Evolutionary conservation across 1,284 basidiomycete species (phyloP), one percentile per base, ranked within the genome.

Genomic region (Ceratobasidium sp.): DNA sequence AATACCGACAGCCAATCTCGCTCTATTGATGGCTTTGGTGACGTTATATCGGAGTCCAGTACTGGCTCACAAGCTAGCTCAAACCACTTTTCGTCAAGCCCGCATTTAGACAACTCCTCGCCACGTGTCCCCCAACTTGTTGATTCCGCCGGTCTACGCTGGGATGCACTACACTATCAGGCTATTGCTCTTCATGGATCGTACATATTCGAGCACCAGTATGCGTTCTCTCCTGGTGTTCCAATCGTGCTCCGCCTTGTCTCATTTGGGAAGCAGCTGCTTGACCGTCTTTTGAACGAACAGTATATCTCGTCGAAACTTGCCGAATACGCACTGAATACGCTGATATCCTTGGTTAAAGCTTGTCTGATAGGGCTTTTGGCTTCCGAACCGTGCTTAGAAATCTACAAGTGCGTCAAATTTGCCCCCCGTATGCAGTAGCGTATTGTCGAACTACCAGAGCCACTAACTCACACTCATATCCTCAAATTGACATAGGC

Each of bases 101-200:
- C 20, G 51, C 18, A 53, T 53, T 20, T 20, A 6, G 51, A 15
- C n/a, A 53, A 1, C 39, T 18, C 26, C 20, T 33, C 40, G 15
- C 33, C 42, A n/a, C 4, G 23, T 33, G 40, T n/a, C 6, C 63
- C 63, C 9, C 40, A 44, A 42, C 63, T 64, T 12, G 42, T 69
- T 18, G 51, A 39, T 28, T 79, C 81, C 3, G 70, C 84, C 0
- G 83, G 85, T 1, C 86, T 95, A n/a, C 91, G 96, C 80, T 99
- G 97, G 97, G 97, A 99, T 83, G 89, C 89, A 1, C 89, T 98
- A 79, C 93, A 98, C 85, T 98, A 96, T 84, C 82, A 86, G 0
- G 87, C 89, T 79, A 89, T 95, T 66, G 94, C 94, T 0, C 72
- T 80, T 23, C 81, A 87, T 15, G 85, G 90, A 20, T 90, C 90